Evolutionary conservation across 306 rosid genomes (phyloP), one percentile per base, ranked within the genome.

Genomic region (Cucumis sativus): DNA sequence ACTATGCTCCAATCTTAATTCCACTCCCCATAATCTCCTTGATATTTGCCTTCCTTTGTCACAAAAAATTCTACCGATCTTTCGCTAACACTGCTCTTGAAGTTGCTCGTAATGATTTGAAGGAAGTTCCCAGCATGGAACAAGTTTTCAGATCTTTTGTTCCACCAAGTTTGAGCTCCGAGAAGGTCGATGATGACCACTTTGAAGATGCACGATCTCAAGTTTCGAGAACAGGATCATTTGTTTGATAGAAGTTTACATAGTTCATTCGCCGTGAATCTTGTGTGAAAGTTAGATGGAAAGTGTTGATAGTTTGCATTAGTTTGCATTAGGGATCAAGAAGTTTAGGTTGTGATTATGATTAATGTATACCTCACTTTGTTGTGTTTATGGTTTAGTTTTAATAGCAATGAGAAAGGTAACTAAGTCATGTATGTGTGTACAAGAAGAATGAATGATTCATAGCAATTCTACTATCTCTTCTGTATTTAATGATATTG

Each of bases 161-260:
- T 83, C 97, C 94, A 7, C 88, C 77, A 43, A 88, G 99, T 86
- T 86, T 96, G 92, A 85, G 84, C 78, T 80, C 87, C 33, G 96
- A 91, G 56, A 92, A 88, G 86, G 40, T 69, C 5, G 97, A 91
- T 0, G 92, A 87, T 37, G 93, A 96, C 30, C 87, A 78, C 17
- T 85, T 78, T 30, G 96, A 91, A 78, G 98, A 96, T 78, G 97
- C 97, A 15, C n/a, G 74, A 78, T 88, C 97, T 39, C 89, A 87
- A 15, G 91, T 81, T 70, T 89, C 96, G 0, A 87, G 93, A 82
- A 2, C 88, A 47, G 79, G 81, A 15, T 86, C 95, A 16, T 39
- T 62, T 72, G 96, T 84, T 16, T 51, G 33, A 17, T 33, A 49
- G 43, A 1, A 7, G 1, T 30, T 52, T 30, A 12, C 10, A 10